Evolutionary conservation across 2,329 filamentous ascomycete species (phyloP).

Genomic region (Alternaria sp.): DNA sequence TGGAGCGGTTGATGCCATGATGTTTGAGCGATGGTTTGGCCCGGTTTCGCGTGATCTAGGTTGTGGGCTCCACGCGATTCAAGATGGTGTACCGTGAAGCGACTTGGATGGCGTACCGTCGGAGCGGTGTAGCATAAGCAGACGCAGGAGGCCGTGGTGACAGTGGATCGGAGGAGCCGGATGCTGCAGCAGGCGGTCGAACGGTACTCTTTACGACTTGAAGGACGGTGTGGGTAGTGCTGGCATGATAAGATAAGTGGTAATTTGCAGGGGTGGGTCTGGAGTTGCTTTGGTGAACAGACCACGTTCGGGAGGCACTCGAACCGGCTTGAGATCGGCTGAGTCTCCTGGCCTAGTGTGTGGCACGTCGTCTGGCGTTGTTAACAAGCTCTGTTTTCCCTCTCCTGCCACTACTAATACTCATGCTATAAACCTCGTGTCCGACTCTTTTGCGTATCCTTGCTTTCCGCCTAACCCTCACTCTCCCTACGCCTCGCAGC

Average conservation of each 20-base stretch:
- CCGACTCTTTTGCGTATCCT: constrained; percentile 7
- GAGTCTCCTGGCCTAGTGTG: constrained; percentile 7
- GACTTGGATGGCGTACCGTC: not conserved
- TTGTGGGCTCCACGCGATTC: constrained; percentile 13
- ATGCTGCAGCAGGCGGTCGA: not conserved
- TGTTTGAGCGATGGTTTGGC: constrained; percentile 7
- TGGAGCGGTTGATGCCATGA: constrained; percentile 27
- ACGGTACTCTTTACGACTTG: not conserved
- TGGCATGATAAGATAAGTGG: constrained; percentile 1
- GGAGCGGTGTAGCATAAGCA: constrained; percentile 2
- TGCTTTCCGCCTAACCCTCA: constrained; percentile 7
- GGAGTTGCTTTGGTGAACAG: constrained; percentile 12
- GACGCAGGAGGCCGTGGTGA: not conserved
- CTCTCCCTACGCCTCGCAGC: constrained; percentile 5
- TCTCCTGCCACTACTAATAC: constrained; percentile 2
- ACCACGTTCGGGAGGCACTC: constrained; percentile 11
- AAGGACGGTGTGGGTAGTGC: not conserved
- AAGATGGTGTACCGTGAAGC: constrained; percentile 1
- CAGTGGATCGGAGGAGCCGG: not conserved
- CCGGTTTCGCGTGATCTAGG: constrained; percentile 13
- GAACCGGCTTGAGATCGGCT: constrained; percentile 14
- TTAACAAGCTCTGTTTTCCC: constrained; percentile 6
- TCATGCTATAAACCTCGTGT: constrained; percentile 9
- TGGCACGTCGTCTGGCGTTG: constrained; percentile 9
- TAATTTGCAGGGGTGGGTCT: constrained; percentile 4